Evolutionary conservation across 2,329 filamentous ascomycete genomes (phyloP).

Genomic region (Colletotrichum neosansevieriae): DNA sequence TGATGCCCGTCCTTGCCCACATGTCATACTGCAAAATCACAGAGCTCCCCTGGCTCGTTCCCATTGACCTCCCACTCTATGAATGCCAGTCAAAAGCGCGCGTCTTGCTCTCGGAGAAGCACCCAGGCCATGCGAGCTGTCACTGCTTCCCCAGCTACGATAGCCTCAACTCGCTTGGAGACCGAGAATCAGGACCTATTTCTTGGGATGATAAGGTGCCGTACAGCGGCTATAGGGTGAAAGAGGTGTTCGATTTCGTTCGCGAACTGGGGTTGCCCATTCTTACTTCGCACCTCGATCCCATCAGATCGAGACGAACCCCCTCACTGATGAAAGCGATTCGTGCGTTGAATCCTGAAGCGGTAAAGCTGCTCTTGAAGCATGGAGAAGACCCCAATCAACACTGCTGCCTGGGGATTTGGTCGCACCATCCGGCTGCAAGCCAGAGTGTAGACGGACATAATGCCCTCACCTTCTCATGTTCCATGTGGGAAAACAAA

Average conservation of each 20-base stretch:
- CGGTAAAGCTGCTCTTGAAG: background rate
- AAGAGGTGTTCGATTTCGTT: conserved; percentile 5
- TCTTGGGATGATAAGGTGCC: background rate
- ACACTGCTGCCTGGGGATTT: background rate
- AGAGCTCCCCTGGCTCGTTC: background rate
- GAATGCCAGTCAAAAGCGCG: background rate
- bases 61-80: background rate
- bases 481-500: background rate
- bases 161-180: conserved; percentile 1
- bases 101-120: background rate
- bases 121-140: background rate
- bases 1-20: background rate
- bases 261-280: background rate
- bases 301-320: background rate
- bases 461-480: background rate
- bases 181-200: background rate
- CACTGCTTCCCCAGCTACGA: conserved; percentile 14
- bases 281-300: background rate
- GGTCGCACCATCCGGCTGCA: background rate
- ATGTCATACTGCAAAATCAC: background rate
- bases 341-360: background rate
- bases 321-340: conserved; percentile 5
- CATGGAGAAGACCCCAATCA: conserved; percentile 3
- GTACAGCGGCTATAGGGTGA: conserved; percentile 1
- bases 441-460: background rate